These are phyloP conservation scores for Truncatella angustata DNA, from an alignment of 2,329 filamentous ascomycete genomes.

Conservation along the genomic window DNA sequence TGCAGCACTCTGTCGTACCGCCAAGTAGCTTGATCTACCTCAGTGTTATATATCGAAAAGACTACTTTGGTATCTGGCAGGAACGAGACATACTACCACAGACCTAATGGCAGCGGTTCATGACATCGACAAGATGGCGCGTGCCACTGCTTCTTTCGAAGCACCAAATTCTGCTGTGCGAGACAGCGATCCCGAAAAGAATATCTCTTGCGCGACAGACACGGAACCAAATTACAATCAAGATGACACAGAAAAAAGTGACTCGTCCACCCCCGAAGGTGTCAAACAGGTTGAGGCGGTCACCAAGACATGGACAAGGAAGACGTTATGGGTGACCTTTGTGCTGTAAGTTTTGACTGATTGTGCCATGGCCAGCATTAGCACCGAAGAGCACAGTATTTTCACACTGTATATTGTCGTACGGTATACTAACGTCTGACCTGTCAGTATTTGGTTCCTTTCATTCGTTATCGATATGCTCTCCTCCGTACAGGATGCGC, in stretches of 20 bases:
- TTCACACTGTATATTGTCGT: neutral
- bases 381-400: neutral
- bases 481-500: neutral
- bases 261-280: too few species aligned
- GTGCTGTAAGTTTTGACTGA: neutral
- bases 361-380: too few species aligned
- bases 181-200: neutral
- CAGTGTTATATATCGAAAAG: too few species aligned
- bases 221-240: neutral
- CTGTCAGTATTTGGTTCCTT: neutral
- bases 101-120: too few species aligned
- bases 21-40: too few species aligned
- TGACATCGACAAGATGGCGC: too few species aligned
- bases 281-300: conserved; percentile 4
- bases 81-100: too few species aligned
- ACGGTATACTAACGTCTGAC: neutral
- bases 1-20: too few species aligned
- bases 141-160: neutral
- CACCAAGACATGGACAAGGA: conserved; percentile 1
- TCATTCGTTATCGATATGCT: neutral
- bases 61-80: too few species aligned
- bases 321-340: conserved; percentile 2
- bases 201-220: neutral
- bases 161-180: neutral
- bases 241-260: neutral